Percentiles rank a stretch among this genome's conserved stretches.
These are phyloP conservation scores for Xylariaceae sp. DNA, from an alignment of 2,329 filamentous ascomycete species.

Conservation along the genomic window DNA sequence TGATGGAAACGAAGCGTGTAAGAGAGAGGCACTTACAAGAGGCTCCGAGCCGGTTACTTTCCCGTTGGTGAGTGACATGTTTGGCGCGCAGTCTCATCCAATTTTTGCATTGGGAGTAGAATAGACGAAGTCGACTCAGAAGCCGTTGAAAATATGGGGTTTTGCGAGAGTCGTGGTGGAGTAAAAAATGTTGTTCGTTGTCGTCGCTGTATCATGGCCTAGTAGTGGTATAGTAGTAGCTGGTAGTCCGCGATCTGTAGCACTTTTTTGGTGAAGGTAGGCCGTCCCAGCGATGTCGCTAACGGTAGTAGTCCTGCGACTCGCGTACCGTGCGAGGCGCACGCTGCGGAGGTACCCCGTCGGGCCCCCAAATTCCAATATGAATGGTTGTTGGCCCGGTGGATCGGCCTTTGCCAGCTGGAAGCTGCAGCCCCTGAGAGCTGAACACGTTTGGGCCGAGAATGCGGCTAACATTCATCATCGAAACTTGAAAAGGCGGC, in stretches of 20 bases:
- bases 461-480: neutral
- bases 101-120: neutral
- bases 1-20: no score
- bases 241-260: neutral
- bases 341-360: neutral
- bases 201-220: neutral
- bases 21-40: slow-evolving; percentile 35
- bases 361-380: no score
- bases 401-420: slow-evolving; percentile 2
- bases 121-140: no score
- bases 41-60: slow-evolving; percentile 42
- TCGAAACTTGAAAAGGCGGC: no score
- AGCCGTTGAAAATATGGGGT: neutral
- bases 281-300: neutral
- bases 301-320: no score
- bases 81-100: neutral
- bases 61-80: slow-evolving; percentile 40
- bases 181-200: neutral
- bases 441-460: slow-evolving; percentile 11
- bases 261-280: neutral
- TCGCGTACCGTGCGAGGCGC: neutral
- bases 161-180: neutral
- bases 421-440: slow-evolving; percentile 11
- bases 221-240: neutral
- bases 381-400: neutral